Conservation (phyloP, 345 rosid species). For the Garcia nutans region DNA sequence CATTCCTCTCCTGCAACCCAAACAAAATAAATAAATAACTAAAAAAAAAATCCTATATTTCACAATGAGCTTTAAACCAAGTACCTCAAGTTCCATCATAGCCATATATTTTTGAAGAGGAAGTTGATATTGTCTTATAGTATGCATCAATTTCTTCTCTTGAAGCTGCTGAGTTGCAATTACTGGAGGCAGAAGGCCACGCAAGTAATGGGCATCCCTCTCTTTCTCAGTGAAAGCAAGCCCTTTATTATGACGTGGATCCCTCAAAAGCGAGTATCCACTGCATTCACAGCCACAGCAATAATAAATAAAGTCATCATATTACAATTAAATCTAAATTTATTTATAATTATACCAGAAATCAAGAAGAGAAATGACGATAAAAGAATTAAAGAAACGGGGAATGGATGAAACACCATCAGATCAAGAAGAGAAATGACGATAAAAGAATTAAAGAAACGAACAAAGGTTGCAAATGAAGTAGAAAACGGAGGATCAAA, state of each 20-base stretch:
- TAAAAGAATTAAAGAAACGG: too few species aligned
- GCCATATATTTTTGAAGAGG: conserved; percentile 27
- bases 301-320: neutral
- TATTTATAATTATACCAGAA: too few species aligned
- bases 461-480: too few species aligned
- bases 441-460: too few species aligned
- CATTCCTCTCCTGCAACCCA: conserved; percentile 24
- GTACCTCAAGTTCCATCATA: conserved; percentile 30
- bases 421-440: too few species aligned
- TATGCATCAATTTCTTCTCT: conserved; percentile 28
- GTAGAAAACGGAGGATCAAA: too few species aligned
- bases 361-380: neutral
- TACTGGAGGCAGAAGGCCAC: conserved; percentile 24
- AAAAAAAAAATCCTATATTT: neutral
- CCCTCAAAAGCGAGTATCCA: conserved; percentile 29
- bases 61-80: neutral
- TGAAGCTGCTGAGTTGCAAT: conserved; percentile 21
- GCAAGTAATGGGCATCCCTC: conserved; percentile 27
- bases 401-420: too few species aligned
- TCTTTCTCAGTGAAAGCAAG: conserved; percentile 27
- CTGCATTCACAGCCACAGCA: neutral
- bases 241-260: conserved; percentile 31
- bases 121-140: conserved; percentile 22
- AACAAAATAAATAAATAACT: neutral
- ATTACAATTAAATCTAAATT: too few species aligned